Evolutionary conservation across 2,329 filamentous ascomycete genomes (phyloP), one percentile per base, ranked within the genome.

Genomic region (Aspergillus oerlinghausenensis): DNA sequence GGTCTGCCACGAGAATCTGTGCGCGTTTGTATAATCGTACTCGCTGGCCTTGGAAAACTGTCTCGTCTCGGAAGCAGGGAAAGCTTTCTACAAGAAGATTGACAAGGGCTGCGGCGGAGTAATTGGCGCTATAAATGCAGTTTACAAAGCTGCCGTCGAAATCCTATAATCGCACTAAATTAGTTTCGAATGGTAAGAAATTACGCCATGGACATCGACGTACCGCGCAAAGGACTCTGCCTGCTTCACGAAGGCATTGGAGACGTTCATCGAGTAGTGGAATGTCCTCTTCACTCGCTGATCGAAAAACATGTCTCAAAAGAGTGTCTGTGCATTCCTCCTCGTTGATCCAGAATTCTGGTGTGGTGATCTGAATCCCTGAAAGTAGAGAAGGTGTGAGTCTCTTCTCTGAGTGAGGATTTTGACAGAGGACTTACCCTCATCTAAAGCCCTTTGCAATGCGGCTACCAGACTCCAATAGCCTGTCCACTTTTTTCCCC

Each of bases 391-490:
- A 11, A 11, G 21, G 19, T 11, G 21, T 47, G 23, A 23, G 19
- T 47, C 14, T 47, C 43, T 14, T 6, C 43, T 26, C 3, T 11
- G 2, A 7, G 23, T 25, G 67, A 56, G 66, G 60, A 50, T 7
- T 19, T 21, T 35, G 21, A 38, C 8, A 32, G 14, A 45, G 17
- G 70, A 73, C 71, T 69, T 72, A 88, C 89, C 88, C 80, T 97
- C 92, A 52, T 97, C 92, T 45, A 97, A 76, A 2, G 92, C 95
- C 66, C 94, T 82, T 73, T 92, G 90, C 66, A 99, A 73, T 23
- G 89, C 84, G 25, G 94, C 94, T 21, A 97, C 90, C 55, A 99
- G 77, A 71, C 92, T 96, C 87, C 90, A 96, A 74, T 99, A 99
- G 3, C 94, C 94, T 0, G 92, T 97, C 91, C 92, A 97, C 56